Conservation (phyloP, 192 early-diverging fungal genomes). For the Backusella macrospora region DNA sequence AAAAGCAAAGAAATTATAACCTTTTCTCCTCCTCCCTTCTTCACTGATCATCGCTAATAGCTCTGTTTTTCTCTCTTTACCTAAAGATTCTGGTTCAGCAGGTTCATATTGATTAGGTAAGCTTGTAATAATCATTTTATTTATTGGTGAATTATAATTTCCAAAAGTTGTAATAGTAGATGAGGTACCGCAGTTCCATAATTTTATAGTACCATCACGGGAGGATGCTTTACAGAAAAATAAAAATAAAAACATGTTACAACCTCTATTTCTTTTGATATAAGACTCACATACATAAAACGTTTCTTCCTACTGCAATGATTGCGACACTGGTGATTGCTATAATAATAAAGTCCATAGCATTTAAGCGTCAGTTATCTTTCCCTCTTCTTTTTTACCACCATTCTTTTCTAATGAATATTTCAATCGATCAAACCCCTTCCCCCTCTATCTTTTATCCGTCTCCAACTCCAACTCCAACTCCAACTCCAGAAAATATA, state of each 20-base stretch:
- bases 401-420: too few relatives aligned
- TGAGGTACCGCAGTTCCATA: conserved; percentile 64
- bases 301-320: conserved; percentile 64
- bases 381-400: not conserved
- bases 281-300: conserved; percentile 50
- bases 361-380: not conserved
- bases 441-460: too few relatives aligned
- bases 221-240: conserved; percentile 47
- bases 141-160: conserved; percentile 31
- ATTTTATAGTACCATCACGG: conserved; percentile 54
- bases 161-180: conserved; percentile 44
- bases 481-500: not conserved
- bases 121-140: conserved; percentile 40
- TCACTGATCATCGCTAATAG: not conserved
- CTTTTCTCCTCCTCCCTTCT: not conserved
- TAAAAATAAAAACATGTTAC: not conserved
- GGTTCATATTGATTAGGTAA: conserved; percentile 6
- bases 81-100: conserved; percentile 9
- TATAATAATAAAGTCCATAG: conserved; percentile 1
- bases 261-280: not conserved
- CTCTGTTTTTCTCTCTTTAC: conserved; percentile 21
- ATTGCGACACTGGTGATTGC: conserved; percentile 68
- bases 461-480: too few relatives aligned
- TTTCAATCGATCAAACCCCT: too few relatives aligned
- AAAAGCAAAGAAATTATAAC: not conserved